Evolutionary conservation across 192 early-diverging fungal genomes (phyloP), one percentile per base, ranked within the genome.

Genomic region (Rhizoclosmatium globosum): DNA sequence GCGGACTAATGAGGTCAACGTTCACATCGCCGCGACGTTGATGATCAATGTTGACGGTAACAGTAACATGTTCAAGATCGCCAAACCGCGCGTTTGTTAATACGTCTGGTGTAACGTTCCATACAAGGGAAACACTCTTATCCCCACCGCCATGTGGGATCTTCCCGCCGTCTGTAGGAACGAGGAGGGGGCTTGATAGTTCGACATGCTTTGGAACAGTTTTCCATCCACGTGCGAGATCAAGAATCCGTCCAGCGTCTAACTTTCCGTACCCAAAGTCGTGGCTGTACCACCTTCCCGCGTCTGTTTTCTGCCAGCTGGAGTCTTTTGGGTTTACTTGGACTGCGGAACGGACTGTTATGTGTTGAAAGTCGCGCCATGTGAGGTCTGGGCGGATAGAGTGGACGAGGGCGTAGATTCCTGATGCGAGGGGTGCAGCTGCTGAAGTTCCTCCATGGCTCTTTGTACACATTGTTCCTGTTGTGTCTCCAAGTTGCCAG

Each of bases 301-400:
- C 82, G 3, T 92, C 87, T 11, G 92, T 92, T 1, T 68, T 60
- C 1, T 79, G 47, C 98, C 98, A 99, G 64, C 91, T 93, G 6
- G 79, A 59, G 79, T 98, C 95, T 42, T 79, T 77, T 2, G 87
- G 68, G 38, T 90, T 86, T 3, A 99, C 80, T 1, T 94, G 93
- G 3, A 95, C 79, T 0, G 95, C 95, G 19, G 92, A 92, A 3
- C 89, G 84, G 15, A 98, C 89, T 39, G 92, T 87, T 15, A 99
- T 83, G 48, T 95, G 92, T 84, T 99, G 98, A 41, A 96, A 81
- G 75, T 98, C 97, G 31, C 98, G 86, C 98, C 98, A 99, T 47
- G 88, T 91, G 57, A 99, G 88, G 65, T 99, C 98, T n/a, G 98
- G 95, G 2, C 89, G 71, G 42, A 88, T 81, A 38, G 79, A 76